These are phyloP conservation scores for Nigrograna mackinnonii DNA, from an alignment of 2,329 filamentous ascomycete genomes.

Conservation along the genomic window DNA sequence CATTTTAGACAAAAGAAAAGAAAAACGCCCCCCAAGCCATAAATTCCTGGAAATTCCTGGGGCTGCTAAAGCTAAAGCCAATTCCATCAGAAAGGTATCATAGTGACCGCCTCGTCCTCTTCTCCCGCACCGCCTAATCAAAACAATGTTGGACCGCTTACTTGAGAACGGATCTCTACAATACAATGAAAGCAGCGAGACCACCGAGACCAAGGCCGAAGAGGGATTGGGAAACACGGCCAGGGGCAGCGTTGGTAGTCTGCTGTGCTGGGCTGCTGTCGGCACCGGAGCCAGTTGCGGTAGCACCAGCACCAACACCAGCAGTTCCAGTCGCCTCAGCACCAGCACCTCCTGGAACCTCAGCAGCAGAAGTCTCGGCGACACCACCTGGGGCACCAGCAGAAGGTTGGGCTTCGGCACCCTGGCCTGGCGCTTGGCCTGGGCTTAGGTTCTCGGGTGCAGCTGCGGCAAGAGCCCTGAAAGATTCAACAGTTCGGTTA, in stretches of 20 bases:
- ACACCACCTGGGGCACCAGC: conserved; percentile 17
- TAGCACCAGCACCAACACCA: neutral
- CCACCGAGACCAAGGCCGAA: conserved; percentile 28
- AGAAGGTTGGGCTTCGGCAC: conserved; percentile 1
- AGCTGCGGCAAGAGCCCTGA: conserved; percentile 39
- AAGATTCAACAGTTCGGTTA: conserved; percentile 38
- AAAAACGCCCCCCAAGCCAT: conserved; percentile 13
- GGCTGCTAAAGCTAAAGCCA: conserved; percentile 3
- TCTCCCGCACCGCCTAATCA: neutral
- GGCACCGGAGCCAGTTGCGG: neutral
- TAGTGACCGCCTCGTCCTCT: neutral
- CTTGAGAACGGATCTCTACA: conserved; percentile 23
- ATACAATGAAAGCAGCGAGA: conserved; percentile 25
- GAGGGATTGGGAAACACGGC: conserved; percentile 21
- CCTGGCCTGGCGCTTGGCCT: conserved; percentile 25
- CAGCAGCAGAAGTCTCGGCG: conserved; percentile 7
- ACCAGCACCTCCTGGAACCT: conserved; percentile 3
- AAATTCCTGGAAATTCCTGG: conserved; percentile 1
- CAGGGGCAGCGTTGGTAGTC: conserved; percentile 28
- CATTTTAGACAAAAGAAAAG: neutral
- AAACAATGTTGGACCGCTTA: too few relatives aligned
- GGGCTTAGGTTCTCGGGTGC: conserved; percentile 48
- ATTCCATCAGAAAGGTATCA: conserved; percentile 11
- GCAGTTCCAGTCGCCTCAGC: conserved; percentile 9
- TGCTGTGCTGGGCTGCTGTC: conserved; percentile 22